phyloP scores from a whole-genome alignment of 495 filamentous ascomycete genomes.

The Rostrohypoxylon terebratum region DNA sequence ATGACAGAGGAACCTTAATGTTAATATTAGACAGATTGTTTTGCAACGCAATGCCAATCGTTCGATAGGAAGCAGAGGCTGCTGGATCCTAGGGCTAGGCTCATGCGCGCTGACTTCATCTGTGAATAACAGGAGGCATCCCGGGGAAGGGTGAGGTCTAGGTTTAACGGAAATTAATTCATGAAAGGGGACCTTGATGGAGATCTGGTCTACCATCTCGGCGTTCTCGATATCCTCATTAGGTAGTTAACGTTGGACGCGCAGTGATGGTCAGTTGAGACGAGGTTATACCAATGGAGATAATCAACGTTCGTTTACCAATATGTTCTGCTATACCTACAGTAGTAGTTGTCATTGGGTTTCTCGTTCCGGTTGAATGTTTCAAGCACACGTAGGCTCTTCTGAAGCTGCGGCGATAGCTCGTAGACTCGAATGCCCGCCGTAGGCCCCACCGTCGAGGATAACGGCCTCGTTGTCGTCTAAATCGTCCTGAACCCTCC shows the following conservation, averaged over 20 bases:
- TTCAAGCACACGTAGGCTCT: slow-evolving; percentile 52
- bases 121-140: slow-evolving; percentile 14
- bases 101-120: slow-evolving; percentile 10
- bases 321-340: not conserved
- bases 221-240: not conserved
- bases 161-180: slow-evolving; percentile 14
- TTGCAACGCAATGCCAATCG: slow-evolving; percentile 30
- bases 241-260: not conserved
- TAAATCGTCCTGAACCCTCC: slow-evolving; percentile 89
- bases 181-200: slow-evolving; percentile 12
- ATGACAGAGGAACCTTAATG: slow-evolving; percentile 38
- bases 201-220: slow-evolving; percentile 11
- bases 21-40: slow-evolving; percentile 41
- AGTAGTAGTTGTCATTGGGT: not conserved
- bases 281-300: slow-evolving; percentile 19
- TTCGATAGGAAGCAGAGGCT: slow-evolving; percentile 22
- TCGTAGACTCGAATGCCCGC: slow-evolving; percentile 49
- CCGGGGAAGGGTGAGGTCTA: not conserved
- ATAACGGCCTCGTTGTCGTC: slow-evolving; percentile 95
- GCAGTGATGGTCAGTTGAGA: not conserved
- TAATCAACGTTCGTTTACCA: slow-evolving; percentile 21
- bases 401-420: slow-evolving; percentile 37
- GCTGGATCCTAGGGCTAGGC: slow-evolving; percentile 6
- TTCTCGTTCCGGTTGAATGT: not conserved
- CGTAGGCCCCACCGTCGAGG: slow-evolving; percentile 82